Percentiles rank a stretch among this genome's conserved stretches.
phyloP scores from a whole-genome alignment of 202 grass and related monocot species.

The Zizania palustris region DNA sequence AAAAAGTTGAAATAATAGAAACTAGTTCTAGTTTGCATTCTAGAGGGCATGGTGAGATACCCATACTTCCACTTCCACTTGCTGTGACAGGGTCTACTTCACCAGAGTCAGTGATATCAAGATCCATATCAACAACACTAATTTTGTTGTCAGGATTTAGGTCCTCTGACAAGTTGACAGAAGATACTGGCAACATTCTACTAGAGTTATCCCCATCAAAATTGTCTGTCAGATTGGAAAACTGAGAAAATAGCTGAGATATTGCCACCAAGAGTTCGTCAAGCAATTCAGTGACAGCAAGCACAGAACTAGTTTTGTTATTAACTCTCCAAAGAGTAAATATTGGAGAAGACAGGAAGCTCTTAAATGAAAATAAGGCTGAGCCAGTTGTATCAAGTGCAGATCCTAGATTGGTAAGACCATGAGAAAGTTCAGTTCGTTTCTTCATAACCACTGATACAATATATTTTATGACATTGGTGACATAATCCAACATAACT shows the following conservation, averaged over 20 bases:
- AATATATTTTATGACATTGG: conserved; percentile 60
- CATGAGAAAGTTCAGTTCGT: conserved; percentile 59
- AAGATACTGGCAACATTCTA: conserved; percentile 53
- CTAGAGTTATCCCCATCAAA: conserved; percentile 46
- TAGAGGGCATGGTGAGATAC: conserved; percentile 52
- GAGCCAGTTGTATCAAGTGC: conserved; percentile 59
- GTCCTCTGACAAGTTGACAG: conserved; percentile 53
- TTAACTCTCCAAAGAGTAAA: conserved; percentile 56
- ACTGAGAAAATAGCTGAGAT: conserved; percentile 60
- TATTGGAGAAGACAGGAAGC: conserved; percentile 66
- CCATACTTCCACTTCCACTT: conserved; percentile 52
- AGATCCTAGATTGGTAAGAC: conserved; percentile 53
- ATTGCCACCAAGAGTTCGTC: conserved; percentile 75
- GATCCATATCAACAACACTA: conserved; percentile 78
- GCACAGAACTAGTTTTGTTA: conserved; percentile 44
- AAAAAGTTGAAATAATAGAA: conserved; percentile 69
- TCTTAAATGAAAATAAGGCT: conserved; percentile 60
- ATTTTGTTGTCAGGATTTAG: conserved; percentile 47
- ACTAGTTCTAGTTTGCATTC: conserved; percentile 71
- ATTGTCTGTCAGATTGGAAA: conserved; percentile 53
- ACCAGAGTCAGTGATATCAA: conserved; percentile 67
- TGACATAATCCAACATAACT: conserved; percentile 56
- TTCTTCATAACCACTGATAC: conserved; percentile 64
- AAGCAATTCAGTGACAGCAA: conserved; percentile 51
- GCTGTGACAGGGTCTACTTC: conserved; percentile 58